phyloP scores from a whole-genome alignment of 495 filamentous ascomycete species.

The Clavariopsis aquatica region DNA sequence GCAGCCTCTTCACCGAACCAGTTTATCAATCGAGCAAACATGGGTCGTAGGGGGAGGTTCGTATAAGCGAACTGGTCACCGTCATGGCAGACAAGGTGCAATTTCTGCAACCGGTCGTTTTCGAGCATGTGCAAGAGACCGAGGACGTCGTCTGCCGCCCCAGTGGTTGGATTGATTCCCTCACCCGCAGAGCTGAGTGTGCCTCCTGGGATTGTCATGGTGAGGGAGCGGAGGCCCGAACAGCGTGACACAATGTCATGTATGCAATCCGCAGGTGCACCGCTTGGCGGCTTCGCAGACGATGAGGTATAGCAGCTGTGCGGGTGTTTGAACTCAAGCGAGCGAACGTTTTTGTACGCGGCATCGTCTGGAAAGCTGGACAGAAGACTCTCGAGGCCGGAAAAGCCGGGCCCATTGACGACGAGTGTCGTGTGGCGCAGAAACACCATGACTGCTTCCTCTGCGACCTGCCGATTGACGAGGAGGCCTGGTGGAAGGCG shows the following conservation, averaged over 20 bases:
- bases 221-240: neutral
- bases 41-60: neutral
- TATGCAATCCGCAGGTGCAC: no score
- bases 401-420: neutral
- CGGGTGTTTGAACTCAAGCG: neutral
- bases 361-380: neutral
- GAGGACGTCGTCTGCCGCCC: neutral
- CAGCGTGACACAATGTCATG: neutral
- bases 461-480: neutral
- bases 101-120: neutral
- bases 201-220: neutral
- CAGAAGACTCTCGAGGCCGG: neutral
- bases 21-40: neutral
- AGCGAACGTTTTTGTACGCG: conserved; percentile 1
- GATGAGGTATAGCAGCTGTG: neutral
- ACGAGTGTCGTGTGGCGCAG: neutral
- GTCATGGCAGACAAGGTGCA: neutral
- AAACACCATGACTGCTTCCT: neutral
- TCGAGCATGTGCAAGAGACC: neutral
- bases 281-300: no score
- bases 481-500: neutral
- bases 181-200: neutral
- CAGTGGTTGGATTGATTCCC: neutral
- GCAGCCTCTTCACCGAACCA: neutral
- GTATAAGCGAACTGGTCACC: neutral